These are phyloP conservation scores for Neltuma alba DNA, from an alignment of 306 rosid genomes.

Conservation along the genomic window DNA sequence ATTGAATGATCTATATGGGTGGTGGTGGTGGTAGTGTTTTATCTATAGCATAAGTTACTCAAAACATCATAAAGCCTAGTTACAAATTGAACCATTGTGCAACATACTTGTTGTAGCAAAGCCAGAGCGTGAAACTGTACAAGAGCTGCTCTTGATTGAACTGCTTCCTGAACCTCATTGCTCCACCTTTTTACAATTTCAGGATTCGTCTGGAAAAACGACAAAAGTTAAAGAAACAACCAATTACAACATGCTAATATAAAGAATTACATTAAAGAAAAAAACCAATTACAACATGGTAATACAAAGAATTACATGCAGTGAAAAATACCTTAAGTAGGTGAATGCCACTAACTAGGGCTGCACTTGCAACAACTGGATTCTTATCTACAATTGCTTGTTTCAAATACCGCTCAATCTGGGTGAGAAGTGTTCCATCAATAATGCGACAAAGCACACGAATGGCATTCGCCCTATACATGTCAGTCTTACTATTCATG, in stretches of 20 bases:
- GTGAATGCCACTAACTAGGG: conserved; percentile 96
- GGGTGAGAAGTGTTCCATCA: conserved; percentile 95
- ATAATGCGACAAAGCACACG: conserved; percentile 97
- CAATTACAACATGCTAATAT: conserved; percentile 10
- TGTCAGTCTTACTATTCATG: conserved; percentile 97
- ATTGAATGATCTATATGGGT: conserved; percentile 26
- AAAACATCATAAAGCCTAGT: not conserved
- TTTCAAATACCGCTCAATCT: conserved; percentile 95
- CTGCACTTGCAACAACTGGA: conserved; percentile 99
- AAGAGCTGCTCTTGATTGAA: conserved; percentile 97
- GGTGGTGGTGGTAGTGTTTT: not conserved
- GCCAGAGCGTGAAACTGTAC: conserved; percentile 97
- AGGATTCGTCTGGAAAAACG: conserved; percentile 74
- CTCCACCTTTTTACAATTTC: conserved; percentile 99
- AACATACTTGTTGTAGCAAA: conserved; percentile 89
- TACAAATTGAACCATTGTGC: conserved; percentile 34
- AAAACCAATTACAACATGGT: conserved; percentile 6
- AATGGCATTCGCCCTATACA: conserved; percentile 98
- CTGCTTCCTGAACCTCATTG: conserved; percentile 99
- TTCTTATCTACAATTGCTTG: conserved; percentile 99
- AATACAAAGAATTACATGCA: conserved; percentile 15
- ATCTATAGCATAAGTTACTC: not conserved
- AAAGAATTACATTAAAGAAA: conserved; percentile 20
- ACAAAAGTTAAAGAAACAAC: conserved; percentile 16
- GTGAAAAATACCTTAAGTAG: conserved; percentile 73